phyloP scores from a whole-genome alignment of 108 stramenopile species.

The Nitzschia palea region DNA sequence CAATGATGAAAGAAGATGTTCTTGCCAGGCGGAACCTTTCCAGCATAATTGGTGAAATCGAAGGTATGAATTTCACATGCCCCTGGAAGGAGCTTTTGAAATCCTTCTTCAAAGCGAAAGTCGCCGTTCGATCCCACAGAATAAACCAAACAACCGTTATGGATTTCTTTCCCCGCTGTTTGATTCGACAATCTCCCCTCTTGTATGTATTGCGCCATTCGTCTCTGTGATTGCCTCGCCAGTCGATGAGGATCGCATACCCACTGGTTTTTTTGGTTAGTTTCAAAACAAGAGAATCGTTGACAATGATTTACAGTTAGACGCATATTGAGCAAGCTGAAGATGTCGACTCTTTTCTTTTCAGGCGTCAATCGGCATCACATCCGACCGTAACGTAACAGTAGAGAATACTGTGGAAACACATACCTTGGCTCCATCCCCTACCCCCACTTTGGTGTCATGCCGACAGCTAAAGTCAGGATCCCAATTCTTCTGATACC shows the following conservation, averaged over 20 bases:
- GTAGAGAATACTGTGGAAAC: too few species aligned
- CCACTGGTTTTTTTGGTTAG: too few species aligned
- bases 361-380: too few species aligned
- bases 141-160: slow-evolving; percentile 33
- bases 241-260: slow-evolving; percentile 41
- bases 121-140: slow-evolving; percentile 34
- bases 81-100: background rate
- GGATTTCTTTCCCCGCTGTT: background rate
- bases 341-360: too few species aligned
- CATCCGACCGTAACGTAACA: too few species aligned
- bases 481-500: slow-evolving; percentile 40
- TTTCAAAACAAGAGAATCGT: too few species aligned
- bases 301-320: too few species aligned
- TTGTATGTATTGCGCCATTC: slow-evolving; percentile 5
- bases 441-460: slow-evolving; percentile 11
- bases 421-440: slow-evolving; percentile 27
- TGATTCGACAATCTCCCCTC: slow-evolving; percentile 6
- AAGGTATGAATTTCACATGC: slow-evolving; percentile 56
- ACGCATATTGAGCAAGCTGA: too few species aligned
- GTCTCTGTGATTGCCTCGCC: background rate
- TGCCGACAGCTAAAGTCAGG: slow-evolving; percentile 43
- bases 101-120: slow-evolving; percentile 29
- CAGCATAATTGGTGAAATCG: slow-evolving; percentile 22
- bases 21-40: background rate
- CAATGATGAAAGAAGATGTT: slow-evolving; percentile 37